A percentile compares a stretch with the other conserved stretches of the same genome.
Conservation (phyloP, 805 yeast genomes). For the Cyberlindnera xylosilytica region DNA sequence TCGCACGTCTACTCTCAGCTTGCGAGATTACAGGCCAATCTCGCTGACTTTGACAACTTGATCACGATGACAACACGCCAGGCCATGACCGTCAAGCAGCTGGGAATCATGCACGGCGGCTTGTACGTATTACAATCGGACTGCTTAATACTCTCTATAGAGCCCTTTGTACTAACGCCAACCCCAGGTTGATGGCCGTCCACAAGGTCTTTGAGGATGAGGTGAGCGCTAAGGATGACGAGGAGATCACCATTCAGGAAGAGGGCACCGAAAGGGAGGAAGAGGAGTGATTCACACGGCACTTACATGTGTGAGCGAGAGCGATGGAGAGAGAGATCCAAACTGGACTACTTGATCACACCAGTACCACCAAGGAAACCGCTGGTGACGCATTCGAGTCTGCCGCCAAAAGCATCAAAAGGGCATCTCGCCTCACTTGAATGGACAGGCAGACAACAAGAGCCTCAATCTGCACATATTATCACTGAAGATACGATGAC, state of each 20-base stretch:
- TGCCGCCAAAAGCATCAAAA: too few relatives aligned
- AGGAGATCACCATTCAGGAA: not conserved
- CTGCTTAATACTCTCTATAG: too few relatives aligned
- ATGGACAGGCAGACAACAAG: too few relatives aligned
- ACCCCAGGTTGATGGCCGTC: slow-evolving; percentile 26
- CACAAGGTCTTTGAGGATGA: slow-evolving; percentile 30
- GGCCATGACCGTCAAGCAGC: slow-evolving; percentile 45
- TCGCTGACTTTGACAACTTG: slow-evolving; percentile 49
- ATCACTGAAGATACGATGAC: too few relatives aligned
- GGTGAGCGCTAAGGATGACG: slow-evolving; percentile 18
- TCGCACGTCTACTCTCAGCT: slow-evolving; percentile 49
- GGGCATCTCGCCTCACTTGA: too few relatives aligned
- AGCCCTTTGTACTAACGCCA: slow-evolving; percentile 1
- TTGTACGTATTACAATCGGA: too few relatives aligned
- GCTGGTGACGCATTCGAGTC: too few relatives aligned
- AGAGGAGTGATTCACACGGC: slow-evolving; percentile 2
- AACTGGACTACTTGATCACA: too few relatives aligned
- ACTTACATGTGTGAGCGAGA: too few relatives aligned
- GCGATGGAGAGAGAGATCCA: too few relatives aligned
- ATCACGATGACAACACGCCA: slow-evolving; percentile 50
- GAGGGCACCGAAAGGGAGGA: not conserved
- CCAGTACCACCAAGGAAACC: too few relatives aligned
- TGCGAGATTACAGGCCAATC: slow-evolving; percentile 54
- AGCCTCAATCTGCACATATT: too few relatives aligned
- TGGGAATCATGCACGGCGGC: slow-evolving; percentile 57